Conservation (phyloP, 352 stramenopile genomes). For the Elongisporangium anandrum region DNA sequence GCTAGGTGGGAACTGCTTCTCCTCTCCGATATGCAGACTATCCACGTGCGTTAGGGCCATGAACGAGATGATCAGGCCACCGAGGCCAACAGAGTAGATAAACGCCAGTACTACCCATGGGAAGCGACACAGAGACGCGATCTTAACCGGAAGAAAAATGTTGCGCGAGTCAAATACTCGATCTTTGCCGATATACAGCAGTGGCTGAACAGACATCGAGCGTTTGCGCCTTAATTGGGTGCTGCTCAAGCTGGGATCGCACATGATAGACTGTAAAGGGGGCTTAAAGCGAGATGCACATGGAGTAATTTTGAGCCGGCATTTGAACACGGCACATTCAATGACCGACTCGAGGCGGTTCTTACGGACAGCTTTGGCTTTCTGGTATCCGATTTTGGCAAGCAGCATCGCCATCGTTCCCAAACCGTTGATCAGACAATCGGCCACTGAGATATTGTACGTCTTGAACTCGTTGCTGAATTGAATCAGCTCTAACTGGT, state of each 20-base stretch:
- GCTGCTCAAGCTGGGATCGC: slow-evolving; percentile 5
- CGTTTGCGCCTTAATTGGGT: background rate
- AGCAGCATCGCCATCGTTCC: slow-evolving; percentile 19
- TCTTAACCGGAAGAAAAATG: background rate
- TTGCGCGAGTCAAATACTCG: background rate
- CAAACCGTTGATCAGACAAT: slow-evolving; percentile 22
- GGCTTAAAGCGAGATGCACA: background rate
- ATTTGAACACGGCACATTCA: background rate
- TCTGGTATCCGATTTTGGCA: slow-evolving; percentile 19
- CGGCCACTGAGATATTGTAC: slow-evolving; percentile 12
- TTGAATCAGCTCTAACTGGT: slow-evolving; percentile 11
- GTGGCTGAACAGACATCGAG: background rate
- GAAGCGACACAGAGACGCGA: background rate
- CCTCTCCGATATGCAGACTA: too few relatives aligned
- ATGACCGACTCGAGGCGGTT: background rate
- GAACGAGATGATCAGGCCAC: background rate
- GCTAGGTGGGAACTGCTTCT: too few relatives aligned
- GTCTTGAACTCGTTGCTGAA: slow-evolving; percentile 9
- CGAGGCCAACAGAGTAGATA: slow-evolving; percentile 2
- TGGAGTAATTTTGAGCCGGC: background rate
- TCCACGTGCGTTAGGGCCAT: background rate
- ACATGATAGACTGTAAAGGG: slow-evolving; percentile 12
- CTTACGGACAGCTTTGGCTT: slow-evolving; percentile 1
- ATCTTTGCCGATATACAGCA: background rate
- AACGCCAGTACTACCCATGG: background rate